phyloP scores from a whole-genome alignment of 345 rosid species.

The Eutrema heterophyllum region DNA sequence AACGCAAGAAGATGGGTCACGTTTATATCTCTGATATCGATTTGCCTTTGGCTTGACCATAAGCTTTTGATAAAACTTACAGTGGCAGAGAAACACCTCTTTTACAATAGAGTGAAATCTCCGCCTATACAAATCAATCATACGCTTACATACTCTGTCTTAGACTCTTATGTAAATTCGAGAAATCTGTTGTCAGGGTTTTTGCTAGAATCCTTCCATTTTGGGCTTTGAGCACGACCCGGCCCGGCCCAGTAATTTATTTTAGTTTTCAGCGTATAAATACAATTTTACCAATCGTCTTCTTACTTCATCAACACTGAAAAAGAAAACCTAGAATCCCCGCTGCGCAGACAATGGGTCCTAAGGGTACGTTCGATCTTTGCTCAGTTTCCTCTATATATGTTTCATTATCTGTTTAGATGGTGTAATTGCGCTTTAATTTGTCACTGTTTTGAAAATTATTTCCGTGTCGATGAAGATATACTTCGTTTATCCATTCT shows the following conservation, averaged over 20 bases:
- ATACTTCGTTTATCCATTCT: no score
- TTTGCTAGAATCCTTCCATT: no score
- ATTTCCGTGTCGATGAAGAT: no score
- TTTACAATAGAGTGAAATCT: not conserved
- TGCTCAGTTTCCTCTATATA: not conserved
- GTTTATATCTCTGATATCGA: slow-evolving; percentile 66
- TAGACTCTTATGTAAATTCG: no score
- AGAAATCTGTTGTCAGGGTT: no score
- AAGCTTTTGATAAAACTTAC: not conserved
- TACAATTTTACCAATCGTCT: not conserved
- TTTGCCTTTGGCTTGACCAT: slow-evolving; percentile 43
- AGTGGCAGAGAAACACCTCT: not conserved
- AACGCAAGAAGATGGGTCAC: slow-evolving; percentile 84
- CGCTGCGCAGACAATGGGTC: not conserved
- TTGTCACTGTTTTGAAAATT: no score
- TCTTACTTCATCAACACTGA: not conserved
- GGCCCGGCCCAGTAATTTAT: not conserved
- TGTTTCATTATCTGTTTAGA: no score
- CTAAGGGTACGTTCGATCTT: not conserved
- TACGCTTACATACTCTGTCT: not conserved
- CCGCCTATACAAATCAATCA: not conserved
- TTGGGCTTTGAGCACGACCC: not conserved
- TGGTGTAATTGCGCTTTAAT: no score
- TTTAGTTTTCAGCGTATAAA: not conserved
- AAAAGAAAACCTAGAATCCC: no score